phyloP scores from a whole-genome alignment of 2,329 filamentous ascomycete species.

The Sphaerulina vaccinii region DNA sequence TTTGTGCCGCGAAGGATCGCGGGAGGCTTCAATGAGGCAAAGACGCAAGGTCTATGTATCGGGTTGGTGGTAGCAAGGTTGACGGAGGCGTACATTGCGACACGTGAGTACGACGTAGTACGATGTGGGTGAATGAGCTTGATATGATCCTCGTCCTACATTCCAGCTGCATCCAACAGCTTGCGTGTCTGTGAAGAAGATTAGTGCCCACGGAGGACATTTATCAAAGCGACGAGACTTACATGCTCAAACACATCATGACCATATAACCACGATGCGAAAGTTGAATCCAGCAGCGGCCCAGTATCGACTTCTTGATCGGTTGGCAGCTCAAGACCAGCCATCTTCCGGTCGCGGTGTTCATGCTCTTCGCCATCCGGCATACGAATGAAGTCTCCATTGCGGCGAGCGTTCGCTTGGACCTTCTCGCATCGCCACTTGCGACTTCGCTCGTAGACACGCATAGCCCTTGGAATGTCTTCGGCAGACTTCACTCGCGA shows the following conservation, averaged over 20 bases:
- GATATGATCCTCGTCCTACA: too few species aligned
- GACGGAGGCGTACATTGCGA: too few species aligned
- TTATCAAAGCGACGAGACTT: too few species aligned
- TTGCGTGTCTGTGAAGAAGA: background rate
- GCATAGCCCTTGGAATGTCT: constrained; percentile 4
- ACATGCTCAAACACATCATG: constrained; percentile 9
- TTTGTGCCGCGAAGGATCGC: too few species aligned
- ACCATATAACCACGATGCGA: constrained; percentile 1
- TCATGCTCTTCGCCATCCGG: constrained; percentile 12
- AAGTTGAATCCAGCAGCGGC: background rate
- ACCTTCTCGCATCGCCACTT: constrained; percentile 14
- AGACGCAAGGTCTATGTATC: too few species aligned
- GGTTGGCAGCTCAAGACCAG: background rate
- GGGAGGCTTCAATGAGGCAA: too few species aligned
- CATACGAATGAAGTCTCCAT: constrained; percentile 11
- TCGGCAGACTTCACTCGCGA: background rate
- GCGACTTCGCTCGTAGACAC: constrained; percentile 5
- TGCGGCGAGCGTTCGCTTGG: constrained; percentile 6
- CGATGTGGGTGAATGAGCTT: too few species aligned
- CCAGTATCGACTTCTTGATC: constrained; percentile 11
- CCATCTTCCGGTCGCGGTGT: constrained; percentile 10
- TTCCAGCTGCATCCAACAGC: background rate
- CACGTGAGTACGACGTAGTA: too few species aligned
- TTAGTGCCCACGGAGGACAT: too few species aligned
- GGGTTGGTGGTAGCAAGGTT: too few species aligned